Evolutionary conservation across 2,329 filamentous ascomycete species (phyloP).

Genomic region (Apiospora malaysiana): DNA sequence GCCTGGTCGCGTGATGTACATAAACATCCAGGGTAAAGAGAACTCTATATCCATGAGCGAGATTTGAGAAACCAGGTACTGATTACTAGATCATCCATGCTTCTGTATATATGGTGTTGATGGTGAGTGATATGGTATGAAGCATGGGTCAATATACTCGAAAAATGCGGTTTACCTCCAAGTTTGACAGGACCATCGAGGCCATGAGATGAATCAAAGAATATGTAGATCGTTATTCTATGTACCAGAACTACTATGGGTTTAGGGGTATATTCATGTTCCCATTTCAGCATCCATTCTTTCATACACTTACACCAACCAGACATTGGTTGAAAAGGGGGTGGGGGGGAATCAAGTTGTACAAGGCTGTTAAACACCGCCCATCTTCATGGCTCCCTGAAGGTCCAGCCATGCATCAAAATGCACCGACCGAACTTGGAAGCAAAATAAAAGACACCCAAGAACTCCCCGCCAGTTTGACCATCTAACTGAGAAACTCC

Average conservation of each 20-base stretch:
- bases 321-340: background rate
- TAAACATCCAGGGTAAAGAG: background rate
- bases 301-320: background rate
- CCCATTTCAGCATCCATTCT: slow-evolving; percentile 3
- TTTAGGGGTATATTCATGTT: slow-evolving; percentile 10
- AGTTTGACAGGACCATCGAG: background rate
- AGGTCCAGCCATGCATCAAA: background rate
- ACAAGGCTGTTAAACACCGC: slow-evolving; percentile 11
- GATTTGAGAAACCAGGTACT: background rate
- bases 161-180: background rate
- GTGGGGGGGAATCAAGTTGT: background rate
- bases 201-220: background rate
- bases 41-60: background rate
- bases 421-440: background rate
- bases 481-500: slow-evolving; percentile 13
- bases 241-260: slow-evolving; percentile 2
- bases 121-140: background rate
- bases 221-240: slow-evolving; percentile 8
- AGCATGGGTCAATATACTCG: background rate
- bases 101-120: too few relatives aligned
- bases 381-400: background rate
- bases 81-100: background rate
- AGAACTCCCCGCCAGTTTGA: slow-evolving; percentile 14
- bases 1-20: background rate
- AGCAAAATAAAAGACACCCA: slow-evolving; percentile 9